Base-by-base conservation (phyloP, 345 rosid genomes). In the Litchi chinensis region DNA sequence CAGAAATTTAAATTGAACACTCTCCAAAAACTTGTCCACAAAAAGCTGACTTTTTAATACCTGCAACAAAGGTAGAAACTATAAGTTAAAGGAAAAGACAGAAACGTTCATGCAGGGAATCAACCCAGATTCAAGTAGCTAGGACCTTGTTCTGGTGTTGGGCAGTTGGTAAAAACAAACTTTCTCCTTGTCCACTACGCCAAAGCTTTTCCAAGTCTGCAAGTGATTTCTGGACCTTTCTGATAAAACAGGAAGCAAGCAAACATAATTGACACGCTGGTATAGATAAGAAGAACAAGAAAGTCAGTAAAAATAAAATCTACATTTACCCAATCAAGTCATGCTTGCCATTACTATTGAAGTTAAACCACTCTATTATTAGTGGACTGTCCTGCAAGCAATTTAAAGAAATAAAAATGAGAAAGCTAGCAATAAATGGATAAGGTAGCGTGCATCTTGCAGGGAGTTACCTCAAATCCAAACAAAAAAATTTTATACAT, bases 171-270 rank as follows among this genome's bases (percentile, higher is more conserved):
- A 90, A 82, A 65, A 80, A 63, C 37, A 95, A 82, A 85, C 77
- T 81, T 73, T 82, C 89, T 65, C 99, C 93, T 82, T 80, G 79
- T 54, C 83, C 83, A 69, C 56, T 86, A 48, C n/a, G n/a, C n/a
- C n/a, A 84, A 81, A 90, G 89, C 81, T 83, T 92, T 86, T 93
- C 98, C 83, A 95, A 81, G 69, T 90, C 95, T 79, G 87, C 80
- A 69, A 95, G 88, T 60, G 99, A 91, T 79, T 89, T 95, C 87
- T 89, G 86, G 78, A 88, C 82, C 86, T 89, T 90, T 79, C 99
- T 95, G 93, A 77, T 73, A 81, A 70, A 77, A 69, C 57, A 76
- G 75, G 15, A 81, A 77, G 28, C 40, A 83, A 75, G 65, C n/a
- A 84, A 78, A 72, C 75, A 48, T 40, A 7, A 79, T 80, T 79